phyloP scores from a whole-genome alignment of 192 early-diverging fungal species.

The Dispira parvispora region DNA sequence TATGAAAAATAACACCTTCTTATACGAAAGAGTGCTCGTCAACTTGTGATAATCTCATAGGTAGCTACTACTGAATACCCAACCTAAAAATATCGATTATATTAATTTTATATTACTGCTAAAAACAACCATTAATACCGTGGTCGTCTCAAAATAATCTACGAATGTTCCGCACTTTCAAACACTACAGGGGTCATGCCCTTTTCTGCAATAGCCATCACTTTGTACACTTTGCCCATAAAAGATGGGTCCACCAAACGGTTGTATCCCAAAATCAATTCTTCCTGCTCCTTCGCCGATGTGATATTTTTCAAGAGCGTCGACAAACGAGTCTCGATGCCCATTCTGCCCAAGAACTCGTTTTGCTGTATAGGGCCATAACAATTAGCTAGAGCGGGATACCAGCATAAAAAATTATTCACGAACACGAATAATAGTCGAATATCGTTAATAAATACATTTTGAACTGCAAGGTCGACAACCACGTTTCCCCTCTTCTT shows the following conservation, averaged over 20 bases:
- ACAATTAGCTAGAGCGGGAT: slow-evolving; percentile 20
- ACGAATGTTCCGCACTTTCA: background rate
- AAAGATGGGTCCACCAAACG: slow-evolving; percentile 52
- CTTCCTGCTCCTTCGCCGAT: slow-evolving; percentile 30
- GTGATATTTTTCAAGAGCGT: slow-evolving; percentile 42
- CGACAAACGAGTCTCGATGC: slow-evolving; percentile 57
- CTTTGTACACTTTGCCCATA: slow-evolving; percentile 86
- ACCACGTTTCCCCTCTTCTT: no score
- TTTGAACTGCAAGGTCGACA: background rate
- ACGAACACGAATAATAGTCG: background rate
- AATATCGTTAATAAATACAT: slow-evolving; percentile 9
- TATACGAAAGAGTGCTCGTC: no score
- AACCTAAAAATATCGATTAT: no score
- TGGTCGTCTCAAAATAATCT: no score
- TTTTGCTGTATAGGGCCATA: slow-evolving; percentile 73
- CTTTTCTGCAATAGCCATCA: slow-evolving; percentile 30
- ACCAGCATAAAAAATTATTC: slow-evolving; percentile 10
- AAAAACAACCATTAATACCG: no score
- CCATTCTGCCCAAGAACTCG: slow-evolving; percentile 56
- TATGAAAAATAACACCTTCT: no score
- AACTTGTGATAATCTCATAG: no score
- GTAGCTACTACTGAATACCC: no score
- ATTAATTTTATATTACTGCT: no score
- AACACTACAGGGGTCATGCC: background rate
- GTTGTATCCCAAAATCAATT: slow-evolving; percentile 49